Conservation (phyloP, 768 basidiomycete species). For the Boletellus emodensis region DNA sequence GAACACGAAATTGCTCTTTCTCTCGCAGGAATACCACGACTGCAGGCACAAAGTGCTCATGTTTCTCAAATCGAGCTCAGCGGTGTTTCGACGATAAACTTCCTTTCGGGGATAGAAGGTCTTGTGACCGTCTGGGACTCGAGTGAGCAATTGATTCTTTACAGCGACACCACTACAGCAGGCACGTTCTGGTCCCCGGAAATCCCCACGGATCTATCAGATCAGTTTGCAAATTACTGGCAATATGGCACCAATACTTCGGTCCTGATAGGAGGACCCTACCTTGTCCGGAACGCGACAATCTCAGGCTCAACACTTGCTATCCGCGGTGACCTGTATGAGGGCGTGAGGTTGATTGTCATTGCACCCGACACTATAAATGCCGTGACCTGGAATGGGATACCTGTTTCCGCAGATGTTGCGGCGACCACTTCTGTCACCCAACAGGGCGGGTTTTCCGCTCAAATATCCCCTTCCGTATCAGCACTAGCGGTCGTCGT, state of each 20-base stretch:
- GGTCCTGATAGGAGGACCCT: constrained; percentile 61
- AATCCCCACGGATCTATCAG: constrained; percentile 38
- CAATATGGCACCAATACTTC: constrained; percentile 68
- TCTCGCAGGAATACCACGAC: constrained; percentile 46
- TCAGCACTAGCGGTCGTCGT: constrained; percentile 32
- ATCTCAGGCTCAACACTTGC: constrained; percentile 49
- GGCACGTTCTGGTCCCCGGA: constrained; percentile 76
- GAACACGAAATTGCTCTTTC: constrained; percentile 51
- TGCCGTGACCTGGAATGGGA: constrained; percentile 72
- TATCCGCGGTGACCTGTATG: constrained; percentile 66
- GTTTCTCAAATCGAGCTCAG: constrained; percentile 25
- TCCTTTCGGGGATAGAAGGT: constrained; percentile 55
- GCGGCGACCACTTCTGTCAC: constrained; percentile 29
- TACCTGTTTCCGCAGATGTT: constrained; percentile 35
- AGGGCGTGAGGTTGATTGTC: constrained; percentile 53
- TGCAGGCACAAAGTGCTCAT: constrained; percentile 22
- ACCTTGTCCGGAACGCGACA: constrained; percentile 56
- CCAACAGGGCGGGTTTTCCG: constrained; percentile 45
- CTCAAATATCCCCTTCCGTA: constrained; percentile 36
- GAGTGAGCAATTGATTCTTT: constrained; percentile 62
- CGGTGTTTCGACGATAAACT: constrained; percentile 42
- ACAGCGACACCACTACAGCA: constrained; percentile 60
- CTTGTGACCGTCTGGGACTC: constrained; percentile 66
- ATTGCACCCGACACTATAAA: constrained; percentile 54
- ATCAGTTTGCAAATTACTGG: constrained; percentile 61